These are phyloP conservation scores for Panus rudis DNA, from an alignment of 768 basidiomycete genomes.

Conservation along the genomic window DNA sequence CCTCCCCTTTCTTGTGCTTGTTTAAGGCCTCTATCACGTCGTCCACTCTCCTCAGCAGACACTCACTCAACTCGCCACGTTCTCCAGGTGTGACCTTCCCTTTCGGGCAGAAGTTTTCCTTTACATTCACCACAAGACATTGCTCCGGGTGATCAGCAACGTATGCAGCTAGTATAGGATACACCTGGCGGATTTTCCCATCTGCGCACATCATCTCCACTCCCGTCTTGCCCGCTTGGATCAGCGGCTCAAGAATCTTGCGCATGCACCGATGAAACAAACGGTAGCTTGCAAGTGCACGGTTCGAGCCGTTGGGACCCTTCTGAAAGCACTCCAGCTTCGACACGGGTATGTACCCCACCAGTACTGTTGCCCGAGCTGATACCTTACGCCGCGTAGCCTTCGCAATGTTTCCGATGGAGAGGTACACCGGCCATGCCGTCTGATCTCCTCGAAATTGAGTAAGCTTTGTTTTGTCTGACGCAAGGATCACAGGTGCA, in stretches of 20 bases:
- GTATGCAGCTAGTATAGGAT: constrained; percentile 18
- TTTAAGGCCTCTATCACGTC: background rate
- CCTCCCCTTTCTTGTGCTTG: background rate
- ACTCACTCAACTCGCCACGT: constrained; percentile 9
- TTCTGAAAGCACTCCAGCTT: constrained; percentile 20
- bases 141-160: constrained; percentile 23
- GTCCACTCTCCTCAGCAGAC: constrained; percentile 3
- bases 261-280: constrained; percentile 19
- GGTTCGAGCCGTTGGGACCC: constrained; percentile 8
- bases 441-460: constrained; percentile 18
- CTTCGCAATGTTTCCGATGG: constrained; percentile 24
- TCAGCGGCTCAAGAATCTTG: constrained; percentile 11
- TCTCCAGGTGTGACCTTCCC: constrained; percentile 3
- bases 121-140: constrained; percentile 13
- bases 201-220: constrained; percentile 16
- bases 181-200: constrained; percentile 10
- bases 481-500: constrained; percentile 21
- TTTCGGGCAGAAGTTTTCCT: constrained; percentile 15
- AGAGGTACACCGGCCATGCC: constrained; percentile 27
- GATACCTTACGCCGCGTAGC: constrained; percentile 12
- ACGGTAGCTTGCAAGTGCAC: constrained; percentile 9
- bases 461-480: constrained; percentile 24
- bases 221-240: constrained; percentile 12
- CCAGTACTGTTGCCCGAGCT: constrained; percentile 9
- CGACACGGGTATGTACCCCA: constrained; percentile 23